Evolutionary conservation across 768 basidiomycete genomes (phyloP), one percentile per base, ranked within the genome.

Genomic region (Lentinula guzmanii): DNA sequence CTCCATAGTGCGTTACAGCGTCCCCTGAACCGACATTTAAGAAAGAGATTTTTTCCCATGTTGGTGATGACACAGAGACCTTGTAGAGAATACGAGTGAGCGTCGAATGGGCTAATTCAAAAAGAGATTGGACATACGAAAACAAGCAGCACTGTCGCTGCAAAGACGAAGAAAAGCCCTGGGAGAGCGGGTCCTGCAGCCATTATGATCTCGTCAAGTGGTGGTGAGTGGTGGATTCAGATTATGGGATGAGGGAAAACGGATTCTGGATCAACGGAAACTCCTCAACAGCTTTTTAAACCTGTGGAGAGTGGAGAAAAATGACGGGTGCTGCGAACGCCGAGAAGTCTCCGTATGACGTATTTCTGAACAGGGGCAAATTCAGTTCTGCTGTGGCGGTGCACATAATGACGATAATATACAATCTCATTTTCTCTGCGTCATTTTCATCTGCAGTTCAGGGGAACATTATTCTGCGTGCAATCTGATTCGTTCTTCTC

Each of bases 41-140:
- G 76, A 90, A 92, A 18, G 82, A 86, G 50, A 93, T 76, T 24
- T 70, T 68, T 45, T 87, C 68, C 92, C 91, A 93, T 65, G 86
- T 89, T 52, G 91, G 90, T 54, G 82, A 73, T 15, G 89, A 87
- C 21, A 92, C 83, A 33, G 85, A 90, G 2, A 84, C 87, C 86
- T 88, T 66, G n/a, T n/a, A n/a, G n/a, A n/a, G 37, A 50, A 18
- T 11, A 33, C 42, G 57, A 31, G 59, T 57, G 52, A 60, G 58
- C 55, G 28, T 35, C 11, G n/a, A n/a, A n/a, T n/a, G n/a, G n/a
- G n/a, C n/a, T n/a, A n/a, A n/a, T n/a, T n/a, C n/a, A n/a, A n/a
- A n/a, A n/a, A n/a, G n/a, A n/a, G n/a, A n/a, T 21, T 35, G 48
- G 48, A 78, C 85, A 39, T 73, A 90, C 90, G 65, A 90, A 83